phyloP scores from a whole-genome alignment of 331 rosid species.

The Pyrus hybrid region DNA sequence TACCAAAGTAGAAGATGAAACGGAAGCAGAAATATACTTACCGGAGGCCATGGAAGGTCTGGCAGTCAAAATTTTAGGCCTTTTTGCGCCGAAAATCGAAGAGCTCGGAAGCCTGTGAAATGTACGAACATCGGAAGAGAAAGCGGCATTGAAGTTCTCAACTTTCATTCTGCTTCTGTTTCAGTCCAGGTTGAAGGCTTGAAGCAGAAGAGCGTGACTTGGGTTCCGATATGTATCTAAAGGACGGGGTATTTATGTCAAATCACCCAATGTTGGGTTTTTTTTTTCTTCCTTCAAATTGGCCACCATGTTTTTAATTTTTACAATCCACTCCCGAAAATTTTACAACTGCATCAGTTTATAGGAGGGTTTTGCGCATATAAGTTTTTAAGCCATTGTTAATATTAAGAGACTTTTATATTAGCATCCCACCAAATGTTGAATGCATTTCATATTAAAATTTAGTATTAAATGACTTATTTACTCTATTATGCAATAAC shows the following conservation, averaged over 20 bases:
- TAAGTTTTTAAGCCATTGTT: too few species aligned
- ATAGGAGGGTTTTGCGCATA: too few species aligned
- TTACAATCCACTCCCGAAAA: too few species aligned
- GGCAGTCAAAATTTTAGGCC: background rate
- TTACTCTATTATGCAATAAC: too few species aligned
- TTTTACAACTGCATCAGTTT: too few species aligned
- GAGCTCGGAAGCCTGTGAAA: background rate
- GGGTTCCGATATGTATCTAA: background rate
- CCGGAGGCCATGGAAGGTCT: slow-evolving; percentile 17
- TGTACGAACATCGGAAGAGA: slow-evolving; percentile 3
- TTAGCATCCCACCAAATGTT: too few species aligned
- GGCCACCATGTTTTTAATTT: too few species aligned
- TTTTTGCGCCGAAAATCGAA: slow-evolving; percentile 1
- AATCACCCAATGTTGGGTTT: too few species aligned
- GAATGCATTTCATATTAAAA: too few species aligned
- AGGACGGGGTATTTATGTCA: background rate
- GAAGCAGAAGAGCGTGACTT: background rate
- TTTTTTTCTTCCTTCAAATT: too few species aligned
- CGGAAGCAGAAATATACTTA: slow-evolving; percentile 5
- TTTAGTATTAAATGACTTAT: too few species aligned
- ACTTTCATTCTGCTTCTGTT: slow-evolving; percentile 11
- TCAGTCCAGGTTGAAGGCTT: background rate
- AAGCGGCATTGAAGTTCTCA: slow-evolving; percentile 14
- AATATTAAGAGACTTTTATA: too few species aligned
- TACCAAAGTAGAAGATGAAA: background rate